Evolutionary conservation across 331 rosid genomes (phyloP).

Genomic region (Spiraea crenata): DNA sequence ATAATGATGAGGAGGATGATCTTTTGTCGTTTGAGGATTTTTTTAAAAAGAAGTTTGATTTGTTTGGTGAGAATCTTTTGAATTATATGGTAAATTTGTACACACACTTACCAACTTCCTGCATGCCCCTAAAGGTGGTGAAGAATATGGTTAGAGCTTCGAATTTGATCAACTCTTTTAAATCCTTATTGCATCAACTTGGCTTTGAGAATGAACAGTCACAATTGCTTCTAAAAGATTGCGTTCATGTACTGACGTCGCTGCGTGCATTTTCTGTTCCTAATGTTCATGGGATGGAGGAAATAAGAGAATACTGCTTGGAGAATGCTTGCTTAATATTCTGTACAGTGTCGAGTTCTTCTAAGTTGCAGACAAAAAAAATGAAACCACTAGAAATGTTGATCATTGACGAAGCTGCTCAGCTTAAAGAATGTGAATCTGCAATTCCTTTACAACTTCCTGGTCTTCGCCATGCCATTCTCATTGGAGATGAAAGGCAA

Average conservation of each 20-base stretch:
- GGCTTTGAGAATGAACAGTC: not conserved
- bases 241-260: constrained; percentile 17
- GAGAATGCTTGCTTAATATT: constrained; percentile 37
- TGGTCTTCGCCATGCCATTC: constrained; percentile 35
- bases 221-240: not conserved
- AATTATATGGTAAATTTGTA: constrained; percentile 19
- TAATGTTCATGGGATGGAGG: not conserved
- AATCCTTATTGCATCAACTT: not conserved
- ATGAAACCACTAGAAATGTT: constrained; percentile 14
- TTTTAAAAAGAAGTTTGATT: constrained; percentile 20
- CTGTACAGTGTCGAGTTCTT: constrained; percentile 52
- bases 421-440: constrained; percentile 61
- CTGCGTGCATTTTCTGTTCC: constrained; percentile 39
- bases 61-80: constrained; percentile 7
- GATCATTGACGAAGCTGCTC: constrained; percentile 55
- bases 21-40: constrained; percentile 29
- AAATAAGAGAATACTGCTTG: constrained; percentile 30
- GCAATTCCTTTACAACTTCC: constrained; percentile 47
- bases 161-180: constrained; percentile 20
- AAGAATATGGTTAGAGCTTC: constrained; percentile 28
- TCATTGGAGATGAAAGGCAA: constrained; percentile 56
- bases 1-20: not conserved
- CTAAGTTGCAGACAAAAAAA: constrained; percentile 23
- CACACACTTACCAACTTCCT: constrained; percentile 45
- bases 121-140: constrained; percentile 19